Evolutionary conservation across 176 grass and related monocot genomes (phyloP), one percentile per base, ranked within the genome.

Genomic region (Poa annua): DNA sequence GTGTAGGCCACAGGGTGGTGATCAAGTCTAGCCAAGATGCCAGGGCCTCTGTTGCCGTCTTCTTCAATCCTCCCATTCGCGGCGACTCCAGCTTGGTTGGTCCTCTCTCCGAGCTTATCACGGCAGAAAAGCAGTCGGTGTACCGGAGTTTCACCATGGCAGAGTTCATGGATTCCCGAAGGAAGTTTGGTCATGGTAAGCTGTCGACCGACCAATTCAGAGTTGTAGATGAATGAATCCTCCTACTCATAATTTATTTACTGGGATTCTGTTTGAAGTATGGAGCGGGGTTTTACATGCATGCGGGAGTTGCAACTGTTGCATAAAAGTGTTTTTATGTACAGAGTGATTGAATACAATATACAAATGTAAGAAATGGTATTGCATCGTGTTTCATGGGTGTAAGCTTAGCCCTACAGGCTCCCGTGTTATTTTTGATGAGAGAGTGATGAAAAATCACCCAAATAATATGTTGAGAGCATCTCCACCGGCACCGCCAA

Each of bases 1-100:
- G 89, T 35, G 82, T 85, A 4, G 73, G 88, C 29, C 89, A 91
- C 51, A 80, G 86, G 74, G 86, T 88, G 38, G 4, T 83, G n/a
- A 72, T 87, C 57, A 88, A 75, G 61, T 91, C 89, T 26, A 53
- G n/a, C 13, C 20, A 91, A 48, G 48, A 85, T 5, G 82, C 82
- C 5, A 88, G 89, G 78, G 82, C 88, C 16, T 82, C 86, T 0
- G 52, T 91, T 54, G 89, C 78, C 3, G n/a, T 77, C 14, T 88
- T 91, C 57, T 91, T 91, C 39, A 88, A 85, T 15, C 89, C 89
- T 47, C 66, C 62, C 9, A 88, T 75, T 21, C 54, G 56, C 4
- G 78, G 21, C 0, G 42, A 66, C 5, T 69, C 86, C 1, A 55
- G 65, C 34, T 16, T 78, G 6, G 69, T 88, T 42, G 82, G 86